Percentiles rank a stretch among this genome's conserved stretches.
phyloP scores from a whole-genome alignment of 805 yeast species.

The Candida oleophila region DNA sequence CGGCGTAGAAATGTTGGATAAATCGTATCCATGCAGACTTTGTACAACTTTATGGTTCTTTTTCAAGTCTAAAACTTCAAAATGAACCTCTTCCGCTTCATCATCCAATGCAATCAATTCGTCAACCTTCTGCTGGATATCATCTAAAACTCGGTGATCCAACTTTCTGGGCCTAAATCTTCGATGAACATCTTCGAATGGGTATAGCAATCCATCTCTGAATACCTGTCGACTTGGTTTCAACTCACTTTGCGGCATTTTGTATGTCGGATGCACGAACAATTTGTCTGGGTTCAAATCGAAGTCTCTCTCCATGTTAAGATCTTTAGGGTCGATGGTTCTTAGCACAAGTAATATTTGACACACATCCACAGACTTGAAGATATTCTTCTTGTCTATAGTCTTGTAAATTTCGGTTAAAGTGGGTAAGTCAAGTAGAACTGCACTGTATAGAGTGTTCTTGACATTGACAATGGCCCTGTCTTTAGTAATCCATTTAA shows the following conservation, averaged over 20 bases:
- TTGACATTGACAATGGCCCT: conserved; percentile 76
- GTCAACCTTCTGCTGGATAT: conserved; percentile 75
- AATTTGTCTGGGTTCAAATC: conserved; percentile 36
- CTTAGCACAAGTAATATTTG: conserved; percentile 81
- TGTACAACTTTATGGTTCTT: conserved; percentile 27
- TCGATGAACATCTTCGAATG: conserved; percentile 67
- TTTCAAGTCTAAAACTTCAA: conserved; percentile 66
- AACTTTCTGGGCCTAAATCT: conserved; percentile 71
- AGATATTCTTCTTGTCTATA: conserved; percentile 82
- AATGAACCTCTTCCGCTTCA: conserved; percentile 77
- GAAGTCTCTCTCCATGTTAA: conserved; percentile 47
- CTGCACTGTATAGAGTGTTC: conserved; percentile 73
- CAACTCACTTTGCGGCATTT: conserved; percentile 34
- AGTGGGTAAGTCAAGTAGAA: conserved; percentile 86
- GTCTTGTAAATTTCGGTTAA: conserved; percentile 84
- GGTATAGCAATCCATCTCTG: conserved; percentile 83
- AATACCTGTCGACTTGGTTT: conserved; percentile 48
- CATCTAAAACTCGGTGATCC: conserved; percentile 69
- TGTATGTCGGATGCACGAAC: conserved; percentile 41
- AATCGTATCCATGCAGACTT: conserved; percentile 14
- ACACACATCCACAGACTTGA: conserved; percentile 80
- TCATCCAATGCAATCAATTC: conserved; percentile 73
- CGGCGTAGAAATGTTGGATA: conserved; percentile 18
- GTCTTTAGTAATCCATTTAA: conserved; percentile 81
- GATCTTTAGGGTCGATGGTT: conserved; percentile 38